Evolutionary conservation across 2,329 filamentous ascomycete species (phyloP).

Genomic region (Didymella segeticola): DNA sequence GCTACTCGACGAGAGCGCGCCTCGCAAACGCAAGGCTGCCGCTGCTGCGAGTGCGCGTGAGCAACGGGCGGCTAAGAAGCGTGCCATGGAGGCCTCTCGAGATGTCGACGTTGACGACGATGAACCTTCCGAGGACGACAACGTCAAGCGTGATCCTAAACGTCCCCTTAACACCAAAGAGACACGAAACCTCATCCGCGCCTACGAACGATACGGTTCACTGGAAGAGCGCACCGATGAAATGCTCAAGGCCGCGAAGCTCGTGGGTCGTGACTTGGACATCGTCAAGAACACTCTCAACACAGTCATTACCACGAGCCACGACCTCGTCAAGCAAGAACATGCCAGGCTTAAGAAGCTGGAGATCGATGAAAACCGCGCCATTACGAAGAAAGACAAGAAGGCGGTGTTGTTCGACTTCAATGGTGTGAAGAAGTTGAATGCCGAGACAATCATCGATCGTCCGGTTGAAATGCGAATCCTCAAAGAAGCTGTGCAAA

Average conservation of each 20-base stretch:
- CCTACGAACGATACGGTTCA: constrained; percentile 88
- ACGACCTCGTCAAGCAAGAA: constrained; percentile 76
- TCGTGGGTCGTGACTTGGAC: constrained; percentile 81
- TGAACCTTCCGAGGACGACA: constrained; percentile 51
- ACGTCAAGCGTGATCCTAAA: constrained; percentile 74
- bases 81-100: constrained; percentile 70
- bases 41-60: constrained; percentile 68
- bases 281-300: constrained; percentile 77
- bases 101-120: constrained; percentile 67
- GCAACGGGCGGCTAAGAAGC: constrained; percentile 73
- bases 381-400: constrained; percentile 93
- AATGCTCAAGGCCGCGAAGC: constrained; percentile 83
- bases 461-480: constrained; percentile 88
- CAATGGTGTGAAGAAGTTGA: constrained; percentile 89
- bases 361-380: constrained; percentile 76
- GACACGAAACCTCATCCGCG: constrained; percentile 86
- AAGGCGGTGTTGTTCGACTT: constrained; percentile 97
- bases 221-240: constrained; percentile 89
- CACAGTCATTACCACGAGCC: constrained; percentile 77
- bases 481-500: constrained; percentile 74
- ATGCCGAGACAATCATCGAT: constrained; percentile 93
- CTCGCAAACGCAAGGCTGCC: constrained; percentile 71
- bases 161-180: constrained; percentile 93
- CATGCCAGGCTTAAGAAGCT: constrained; percentile 65
- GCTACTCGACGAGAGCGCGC: constrained; percentile 83